Evolutionary conservation across 495 filamentous ascomycete species (phyloP), one percentile per base, ranked within the genome.

Genomic region (Daldinia grandis): DNA sequence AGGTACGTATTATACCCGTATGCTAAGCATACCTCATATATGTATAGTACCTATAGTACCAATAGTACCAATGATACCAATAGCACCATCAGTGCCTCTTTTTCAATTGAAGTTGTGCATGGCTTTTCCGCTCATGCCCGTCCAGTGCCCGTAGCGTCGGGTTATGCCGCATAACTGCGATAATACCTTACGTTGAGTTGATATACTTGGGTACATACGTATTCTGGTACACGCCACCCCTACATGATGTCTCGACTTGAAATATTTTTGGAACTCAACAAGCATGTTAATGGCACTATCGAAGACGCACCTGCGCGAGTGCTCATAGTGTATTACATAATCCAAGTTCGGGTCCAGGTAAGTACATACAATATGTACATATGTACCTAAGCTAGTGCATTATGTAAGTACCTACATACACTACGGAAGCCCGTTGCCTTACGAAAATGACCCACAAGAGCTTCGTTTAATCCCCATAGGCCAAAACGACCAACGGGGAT

Each of bases 151-250:
- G 51, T 38, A 40, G 37, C 24, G 50, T 56, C 58, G 66, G 66
- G 58, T 62, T 68, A 62, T 68, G 56, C 56, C 64, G 64, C 47
- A 49, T 58, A 27, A 55, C 19, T 57, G 17, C 42, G 42, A 47
- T 55, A 31, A 30, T 37, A 57, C 30, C 12, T 57, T 40, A 40
- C 38, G 15, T 40, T 40, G 38, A 40, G 38, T n/a, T 15, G 38
- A 40, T 40, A 47, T 47, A 21, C 42, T 47, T 9, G n/a, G 8
- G 8, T 35, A 44, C 8, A 19, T 44, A 47, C 19, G 19, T 47
- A 47, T 21, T 24, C 3, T 47, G 17, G 19, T 47, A 24, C 19
- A 47, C 17, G 42, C 42, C 24, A 47, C 42, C 42, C 42, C 17
- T 47, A 47, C 33, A 35, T 35, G 4, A 35, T 47, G 42, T 47